These are phyloP conservation scores for Blastocystis sp. DNA, from an alignment of 352 stramenopile species.

Conservation along the genomic window DNA sequence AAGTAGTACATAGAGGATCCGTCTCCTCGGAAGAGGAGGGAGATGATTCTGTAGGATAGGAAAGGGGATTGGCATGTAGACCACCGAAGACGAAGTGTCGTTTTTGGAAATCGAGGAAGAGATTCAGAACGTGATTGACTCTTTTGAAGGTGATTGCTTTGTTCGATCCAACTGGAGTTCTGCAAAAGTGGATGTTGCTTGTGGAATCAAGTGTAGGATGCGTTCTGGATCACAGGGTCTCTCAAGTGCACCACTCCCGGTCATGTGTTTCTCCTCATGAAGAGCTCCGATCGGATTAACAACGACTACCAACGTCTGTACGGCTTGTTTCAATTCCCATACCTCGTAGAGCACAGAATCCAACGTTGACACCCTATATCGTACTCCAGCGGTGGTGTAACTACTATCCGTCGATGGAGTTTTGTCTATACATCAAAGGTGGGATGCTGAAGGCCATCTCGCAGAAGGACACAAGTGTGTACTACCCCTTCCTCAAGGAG, in stretches of 20 bases:
- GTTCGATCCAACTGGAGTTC: conserved; percentile 49
- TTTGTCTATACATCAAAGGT: conserved; percentile 41
- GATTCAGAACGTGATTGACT: conserved; percentile 20
- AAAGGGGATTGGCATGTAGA: too few species aligned
- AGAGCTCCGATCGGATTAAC: conserved; percentile 20
- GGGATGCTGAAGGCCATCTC: not conserved
- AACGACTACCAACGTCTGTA: not conserved
- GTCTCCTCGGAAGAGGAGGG: not conserved
- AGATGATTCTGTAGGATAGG: not conserved
- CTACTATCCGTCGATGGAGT: conserved; percentile 48
- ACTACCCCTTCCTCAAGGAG: conserved; percentile 7
- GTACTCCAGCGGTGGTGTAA: conserved; percentile 27
- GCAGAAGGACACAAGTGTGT: conserved; percentile 36
- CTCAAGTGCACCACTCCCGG: conserved; percentile 34
- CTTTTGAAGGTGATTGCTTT: conserved; percentile 39
- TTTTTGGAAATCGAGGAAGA: conserved; percentile 21
- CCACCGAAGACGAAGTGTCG: conserved; percentile 6
- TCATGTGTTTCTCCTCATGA: conserved; percentile 41
- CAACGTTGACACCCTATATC: not conserved
- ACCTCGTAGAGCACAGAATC: not conserved
- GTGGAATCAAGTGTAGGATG: conserved; percentile 1
- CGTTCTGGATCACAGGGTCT: conserved; percentile 13
- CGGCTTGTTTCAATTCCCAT: not conserved
- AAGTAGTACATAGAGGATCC: not conserved
- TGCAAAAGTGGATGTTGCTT: not conserved